Conservation (phyloP, 1,139 yeast genomes). For the Casaregolazyma suthepensis region DNA sequence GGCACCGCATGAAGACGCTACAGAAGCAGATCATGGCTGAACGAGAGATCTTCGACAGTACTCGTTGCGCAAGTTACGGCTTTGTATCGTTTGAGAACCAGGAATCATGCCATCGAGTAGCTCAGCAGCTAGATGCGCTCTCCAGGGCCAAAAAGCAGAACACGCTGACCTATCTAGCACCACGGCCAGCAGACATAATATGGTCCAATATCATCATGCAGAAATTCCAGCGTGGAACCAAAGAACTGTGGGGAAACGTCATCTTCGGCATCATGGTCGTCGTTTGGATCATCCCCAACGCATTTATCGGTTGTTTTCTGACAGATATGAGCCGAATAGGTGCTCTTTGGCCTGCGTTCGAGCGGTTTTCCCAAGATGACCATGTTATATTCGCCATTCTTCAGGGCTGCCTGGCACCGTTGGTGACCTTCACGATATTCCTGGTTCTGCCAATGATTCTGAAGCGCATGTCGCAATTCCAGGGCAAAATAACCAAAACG, state of each 20-base stretch:
- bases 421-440: constrained; percentile 33
- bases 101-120: constrained; percentile 28
- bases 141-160: constrained; percentile 14
- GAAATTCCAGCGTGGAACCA: constrained; percentile 27
- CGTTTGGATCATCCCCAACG: constrained; percentile 38
- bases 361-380: constrained; percentile 26
- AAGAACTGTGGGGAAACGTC: constrained; percentile 33
- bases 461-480: constrained; percentile 35
- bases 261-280: constrained; percentile 29
- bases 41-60: constrained; percentile 21
- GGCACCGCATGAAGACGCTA: constrained; percentile 21
- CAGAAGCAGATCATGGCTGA: constrained; percentile 26
- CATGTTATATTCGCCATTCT: constrained; percentile 32
- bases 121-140: constrained; percentile 16
- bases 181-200: constrained; percentile 34
- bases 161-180: constrained; percentile 28
- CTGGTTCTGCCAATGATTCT: constrained; percentile 33
- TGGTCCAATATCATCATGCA: constrained; percentile 34
- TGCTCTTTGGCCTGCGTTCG: constrained; percentile 33
- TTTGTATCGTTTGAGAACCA: constrained; percentile 32
- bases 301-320: constrained; percentile 38
- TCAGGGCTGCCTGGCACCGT: constrained; percentile 38
- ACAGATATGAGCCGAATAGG: constrained; percentile 35
- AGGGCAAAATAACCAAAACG: constrained; percentile 35
- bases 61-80: constrained; percentile 30